These are phyloP conservation scores for Sclerotinia sclerotiorum DNA, from an alignment of 2,329 filamentous ascomycete genomes.

Conservation along the genomic window DNA sequence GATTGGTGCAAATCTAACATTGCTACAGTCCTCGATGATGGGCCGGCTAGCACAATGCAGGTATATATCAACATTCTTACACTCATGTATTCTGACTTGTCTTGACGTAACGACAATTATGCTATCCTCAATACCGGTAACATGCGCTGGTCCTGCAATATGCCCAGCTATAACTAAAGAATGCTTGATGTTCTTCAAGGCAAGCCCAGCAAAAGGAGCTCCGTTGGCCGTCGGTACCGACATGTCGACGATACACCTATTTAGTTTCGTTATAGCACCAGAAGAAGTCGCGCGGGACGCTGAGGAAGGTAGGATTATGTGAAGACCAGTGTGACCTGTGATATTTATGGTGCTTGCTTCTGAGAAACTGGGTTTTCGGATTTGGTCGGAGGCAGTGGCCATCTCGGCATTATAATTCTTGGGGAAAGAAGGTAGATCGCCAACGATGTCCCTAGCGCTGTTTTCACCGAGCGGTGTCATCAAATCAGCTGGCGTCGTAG, in stretches of 20 bases:
- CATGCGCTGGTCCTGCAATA: constrained; percentile 77
- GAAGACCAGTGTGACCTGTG: constrained; percentile 63
- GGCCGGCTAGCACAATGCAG: constrained; percentile 78
- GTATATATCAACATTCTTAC: constrained; percentile 77
- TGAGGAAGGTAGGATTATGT: constrained; percentile 74
- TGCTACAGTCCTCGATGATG: constrained; percentile 86
- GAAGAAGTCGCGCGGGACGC: constrained; percentile 71
- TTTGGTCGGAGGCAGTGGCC: constrained; percentile 40
- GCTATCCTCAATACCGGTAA: constrained; percentile 71
- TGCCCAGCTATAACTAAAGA: constrained; percentile 76
- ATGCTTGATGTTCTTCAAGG: constrained; percentile 66
- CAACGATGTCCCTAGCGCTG: constrained; percentile 42
- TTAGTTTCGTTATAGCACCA: constrained; percentile 69
- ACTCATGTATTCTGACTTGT: constrained; percentile 94
- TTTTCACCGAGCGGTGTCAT: constrained; percentile 33
- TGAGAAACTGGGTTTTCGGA: constrained; percentile 65
- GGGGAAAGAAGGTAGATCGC: constrained; percentile 43
- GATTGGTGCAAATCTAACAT: constrained; percentile 75
- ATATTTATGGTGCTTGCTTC: constrained; percentile 62
- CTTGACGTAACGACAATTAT: constrained; percentile 76
- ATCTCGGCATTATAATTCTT: constrained; percentile 62
- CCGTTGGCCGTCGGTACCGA: constrained; percentile 62
- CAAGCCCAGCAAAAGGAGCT: constrained; percentile 68
- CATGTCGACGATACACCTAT: constrained; percentile 76
- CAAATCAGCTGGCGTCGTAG: constrained; percentile 40